Conservation (phyloP, 2,329 filamentous ascomycete species). For the Claviceps pusilla region DNA sequence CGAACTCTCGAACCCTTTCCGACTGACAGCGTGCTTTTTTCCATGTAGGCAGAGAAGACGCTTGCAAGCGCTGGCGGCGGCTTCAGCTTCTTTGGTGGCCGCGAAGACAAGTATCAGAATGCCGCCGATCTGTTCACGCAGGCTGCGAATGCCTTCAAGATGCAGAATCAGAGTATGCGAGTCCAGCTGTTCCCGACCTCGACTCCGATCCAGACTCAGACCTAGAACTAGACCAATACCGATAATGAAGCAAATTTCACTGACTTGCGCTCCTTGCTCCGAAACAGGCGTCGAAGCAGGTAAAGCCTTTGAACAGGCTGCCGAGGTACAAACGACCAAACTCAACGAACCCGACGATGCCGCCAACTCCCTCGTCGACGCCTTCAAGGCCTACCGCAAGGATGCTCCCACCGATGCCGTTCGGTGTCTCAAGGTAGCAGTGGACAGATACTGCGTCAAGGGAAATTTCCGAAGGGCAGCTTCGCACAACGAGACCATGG, state of each 20-base stretch:
- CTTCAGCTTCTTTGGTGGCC: slow-evolving; percentile 80
- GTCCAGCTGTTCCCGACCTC: neutral
- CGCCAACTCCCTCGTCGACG: slow-evolving; percentile 74
- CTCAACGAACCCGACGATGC: slow-evolving; percentile 88
- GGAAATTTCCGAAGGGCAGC: slow-evolving; percentile 87
- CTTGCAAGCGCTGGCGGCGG: slow-evolving; percentile 59
- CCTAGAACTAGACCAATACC: neutral
- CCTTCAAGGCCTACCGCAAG: slow-evolving; percentile 89
- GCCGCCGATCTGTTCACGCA: slow-evolving; percentile 78
- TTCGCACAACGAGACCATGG: slow-evolving; percentile 77
- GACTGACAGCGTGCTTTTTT: slow-evolving; percentile 4
- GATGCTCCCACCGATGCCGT: slow-evolving; percentile 71
- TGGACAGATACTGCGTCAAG: slow-evolving; percentile 73
- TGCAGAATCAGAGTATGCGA: slow-evolving; percentile 64
- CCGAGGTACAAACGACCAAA: slow-evolving; percentile 62
- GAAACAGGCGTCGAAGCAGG: slow-evolving; percentile 65
- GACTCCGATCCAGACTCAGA: too few species aligned
- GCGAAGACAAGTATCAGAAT: slow-evolving; percentile 76
- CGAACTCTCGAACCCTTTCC: neutral
- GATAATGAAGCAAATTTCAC: neutral
- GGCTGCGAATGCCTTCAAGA: slow-evolving; percentile 81
- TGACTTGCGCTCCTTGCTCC: neutral
- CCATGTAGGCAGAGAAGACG: slow-evolving; percentile 67
- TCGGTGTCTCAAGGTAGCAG: slow-evolving; percentile 62
- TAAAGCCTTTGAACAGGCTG: slow-evolving; percentile 71